A percentile compares a stretch with the other conserved stretches of the same genome.
phyloP scores from a whole-genome alignment of 805 yeast species.

The Kurtzmaniella fragi region DNA sequence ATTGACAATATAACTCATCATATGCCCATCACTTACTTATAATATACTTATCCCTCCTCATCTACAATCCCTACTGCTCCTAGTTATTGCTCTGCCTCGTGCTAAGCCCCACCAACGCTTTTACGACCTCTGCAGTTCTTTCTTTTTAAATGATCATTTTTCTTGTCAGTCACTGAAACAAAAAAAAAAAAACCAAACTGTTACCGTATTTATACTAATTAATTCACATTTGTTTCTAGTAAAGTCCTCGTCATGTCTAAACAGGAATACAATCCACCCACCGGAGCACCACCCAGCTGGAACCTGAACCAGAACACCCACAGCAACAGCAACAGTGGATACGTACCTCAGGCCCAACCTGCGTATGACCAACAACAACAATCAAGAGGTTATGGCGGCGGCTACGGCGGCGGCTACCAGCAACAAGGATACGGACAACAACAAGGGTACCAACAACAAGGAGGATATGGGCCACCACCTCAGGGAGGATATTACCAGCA shows the following conservation, averaged over 20 bases:
- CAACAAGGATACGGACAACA: slow-evolving; percentile 4
- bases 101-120: too few species aligned
- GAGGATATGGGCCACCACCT: slow-evolving; percentile 17
- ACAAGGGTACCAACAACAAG: slow-evolving; percentile 10
- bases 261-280: slow-evolving; percentile 16
- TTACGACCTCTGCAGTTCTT: too few species aligned
- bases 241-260: slow-evolving; percentile 1
- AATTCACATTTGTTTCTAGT: too few species aligned
- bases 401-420: slow-evolving; percentile 10
- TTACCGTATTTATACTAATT: too few species aligned
- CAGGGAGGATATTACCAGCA: slow-evolving; percentile 21
- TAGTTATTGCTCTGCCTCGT: too few species aligned
- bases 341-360: slow-evolving; percentile 20
- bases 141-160: too few species aligned
- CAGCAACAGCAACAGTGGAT: slow-evolving; percentile 9
- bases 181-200: too few species aligned
- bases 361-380: slow-evolving; percentile 10
- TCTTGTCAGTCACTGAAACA: too few species aligned
- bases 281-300: slow-evolving; percentile 29
- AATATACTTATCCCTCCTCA: too few species aligned
- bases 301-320: slow-evolving; percentile 4
- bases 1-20: too few species aligned
- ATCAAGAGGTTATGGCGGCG: slow-evolving; percentile 20
- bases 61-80: too few species aligned
- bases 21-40: too few species aligned